Percentiles rank a stretch among this genome's conserved stretches.
phyloP scores from a whole-genome alignment of 495 filamentous ascomycete genomes.

The Podospora pseudopauciseta region DNA sequence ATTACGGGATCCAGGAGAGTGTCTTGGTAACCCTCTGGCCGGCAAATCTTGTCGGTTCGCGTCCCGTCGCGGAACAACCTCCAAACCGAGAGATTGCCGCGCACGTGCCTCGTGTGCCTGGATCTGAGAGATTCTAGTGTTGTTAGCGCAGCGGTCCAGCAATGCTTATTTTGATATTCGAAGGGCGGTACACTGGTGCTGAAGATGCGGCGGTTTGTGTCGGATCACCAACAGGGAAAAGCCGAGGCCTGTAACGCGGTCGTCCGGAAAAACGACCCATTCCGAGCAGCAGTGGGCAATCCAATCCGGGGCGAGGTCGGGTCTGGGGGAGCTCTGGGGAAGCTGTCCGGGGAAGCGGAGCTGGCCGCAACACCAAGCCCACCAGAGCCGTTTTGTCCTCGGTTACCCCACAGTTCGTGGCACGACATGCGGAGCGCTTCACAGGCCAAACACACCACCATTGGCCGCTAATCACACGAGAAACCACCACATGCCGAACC shows the following conservation, averaged over 20 bases:
- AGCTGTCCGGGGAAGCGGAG: constrained; percentile 22
- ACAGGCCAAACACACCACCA: constrained; percentile 15
- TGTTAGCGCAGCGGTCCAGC: not conserved
- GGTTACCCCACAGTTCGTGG: constrained; percentile 17
- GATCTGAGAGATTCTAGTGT: not conserved
- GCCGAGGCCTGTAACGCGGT: not conserved
- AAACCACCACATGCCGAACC: constrained; percentile 22
- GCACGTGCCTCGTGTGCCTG: not conserved
- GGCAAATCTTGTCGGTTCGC: constrained; percentile 4
- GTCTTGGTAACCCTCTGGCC: not conserved
- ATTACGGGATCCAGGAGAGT: not conserved
- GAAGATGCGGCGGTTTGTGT: not conserved
- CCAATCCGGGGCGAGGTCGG: not conserved
- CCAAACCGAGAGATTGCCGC: not conserved
- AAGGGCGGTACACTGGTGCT: not conserved
- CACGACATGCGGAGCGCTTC: constrained; percentile 11
- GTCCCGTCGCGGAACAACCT: not conserved
- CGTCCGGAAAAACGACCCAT: not conserved
- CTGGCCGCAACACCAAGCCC: constrained; percentile 1
- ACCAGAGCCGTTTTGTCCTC: constrained; percentile 12
- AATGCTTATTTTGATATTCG: constrained; percentile 9
- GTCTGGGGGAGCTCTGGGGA: constrained; percentile 10
- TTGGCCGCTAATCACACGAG: constrained; percentile 13
- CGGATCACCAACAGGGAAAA: not conserved
- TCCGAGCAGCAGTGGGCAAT: not conserved